Percentiles rank a stretch among this genome's conserved stretches.
Conservation (phyloP, 2,329 filamentous ascomycete genomes). For the Pestalotiopsis fici region DNA sequence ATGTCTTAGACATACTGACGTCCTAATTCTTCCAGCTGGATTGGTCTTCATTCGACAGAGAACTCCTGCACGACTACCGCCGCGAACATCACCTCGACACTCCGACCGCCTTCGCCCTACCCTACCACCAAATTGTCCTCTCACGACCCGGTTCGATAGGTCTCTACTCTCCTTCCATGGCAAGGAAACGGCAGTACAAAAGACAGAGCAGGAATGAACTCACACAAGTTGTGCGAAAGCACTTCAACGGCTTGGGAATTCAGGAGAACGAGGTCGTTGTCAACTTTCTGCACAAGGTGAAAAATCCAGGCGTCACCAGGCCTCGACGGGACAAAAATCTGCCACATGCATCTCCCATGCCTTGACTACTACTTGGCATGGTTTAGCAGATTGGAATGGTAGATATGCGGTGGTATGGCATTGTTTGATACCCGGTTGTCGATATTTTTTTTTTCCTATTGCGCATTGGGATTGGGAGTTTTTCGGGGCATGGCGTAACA, state of each 20-base stretch:
- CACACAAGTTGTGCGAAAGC: conserved; percentile 72
- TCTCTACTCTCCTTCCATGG: conserved; percentile 75
- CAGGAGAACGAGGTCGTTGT: conserved; percentile 84
- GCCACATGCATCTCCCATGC: conserved; percentile 33
- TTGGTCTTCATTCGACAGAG: conserved; percentile 69
- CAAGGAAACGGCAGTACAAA: conserved; percentile 61
- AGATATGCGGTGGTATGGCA: background rate
- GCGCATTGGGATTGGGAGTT: background rate
- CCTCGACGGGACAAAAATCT: conserved; percentile 28
- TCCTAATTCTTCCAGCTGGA: conserved; percentile 45
- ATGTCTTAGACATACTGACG: conserved; percentile 15
- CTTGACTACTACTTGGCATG: conserved; percentile 17
- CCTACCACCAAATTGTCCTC: conserved; percentile 63
- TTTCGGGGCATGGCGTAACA: background rate
- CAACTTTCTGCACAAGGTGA: conserved; percentile 73
- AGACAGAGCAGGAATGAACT: conserved; percentile 74
- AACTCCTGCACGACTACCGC: conserved; percentile 74
- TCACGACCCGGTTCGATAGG: conserved; percentile 66
- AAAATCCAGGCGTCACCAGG: conserved; percentile 51
- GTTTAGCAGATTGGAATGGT: background rate
- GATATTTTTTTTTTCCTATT: background rate
- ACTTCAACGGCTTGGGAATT: conserved; percentile 79
- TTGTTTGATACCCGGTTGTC: background rate
- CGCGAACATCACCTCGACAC: conserved; percentile 72
- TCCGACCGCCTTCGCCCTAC: conserved; percentile 68